phyloP scores from a whole-genome alignment of 345 rosid species.

The Camelina sativa region DNA sequence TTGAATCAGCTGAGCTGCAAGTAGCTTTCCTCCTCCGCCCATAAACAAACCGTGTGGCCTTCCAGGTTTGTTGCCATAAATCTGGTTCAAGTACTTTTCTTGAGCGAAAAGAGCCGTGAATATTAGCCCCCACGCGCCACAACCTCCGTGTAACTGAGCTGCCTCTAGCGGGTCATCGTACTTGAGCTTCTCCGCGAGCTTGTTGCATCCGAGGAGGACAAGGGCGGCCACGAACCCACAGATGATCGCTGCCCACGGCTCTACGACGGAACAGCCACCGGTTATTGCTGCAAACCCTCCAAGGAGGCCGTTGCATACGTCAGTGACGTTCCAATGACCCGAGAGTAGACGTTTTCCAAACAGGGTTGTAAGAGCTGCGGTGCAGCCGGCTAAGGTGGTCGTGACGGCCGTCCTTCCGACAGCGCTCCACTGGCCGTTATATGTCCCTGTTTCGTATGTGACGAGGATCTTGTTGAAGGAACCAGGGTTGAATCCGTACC shows the following conservation, averaged over 20 bases:
- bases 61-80: slow-evolving; percentile 47
- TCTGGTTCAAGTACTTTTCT: slow-evolving; percentile 55
- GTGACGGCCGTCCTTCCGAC: slow-evolving; percentile 83
- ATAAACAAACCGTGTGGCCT: slow-evolving; percentile 65
- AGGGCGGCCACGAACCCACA: slow-evolving; percentile 73
- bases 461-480: slow-evolving; percentile 54
- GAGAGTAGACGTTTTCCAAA: slow-evolving; percentile 68
- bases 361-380: slow-evolving; percentile 78
- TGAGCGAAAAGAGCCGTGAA: slow-evolving; percentile 73
- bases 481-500: slow-evolving; percentile 90
- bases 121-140: slow-evolving; percentile 79
- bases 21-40: slow-evolving; percentile 78
- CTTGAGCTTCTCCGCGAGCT: slow-evolving; percentile 53
- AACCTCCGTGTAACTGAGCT: slow-evolving; percentile 79
- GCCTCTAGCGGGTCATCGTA: slow-evolving; percentile 82
- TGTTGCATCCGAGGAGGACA: slow-evolving; percentile 67
- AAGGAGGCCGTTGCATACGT: slow-evolving; percentile 77
- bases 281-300: slow-evolving; percentile 92
- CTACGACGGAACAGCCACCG: slow-evolving; percentile 78
- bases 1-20: slow-evolving; percentile 71
- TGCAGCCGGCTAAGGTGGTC: slow-evolving; percentile 76
- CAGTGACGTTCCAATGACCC: slow-evolving; percentile 79
- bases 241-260: slow-evolving; percentile 83
- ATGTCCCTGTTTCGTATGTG: slow-evolving; percentile 42
- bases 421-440: slow-evolving; percentile 84